Evolutionary conservation across 192 early-diverging fungal genomes (phyloP).

Genomic region (Podila epicladia): DNA sequence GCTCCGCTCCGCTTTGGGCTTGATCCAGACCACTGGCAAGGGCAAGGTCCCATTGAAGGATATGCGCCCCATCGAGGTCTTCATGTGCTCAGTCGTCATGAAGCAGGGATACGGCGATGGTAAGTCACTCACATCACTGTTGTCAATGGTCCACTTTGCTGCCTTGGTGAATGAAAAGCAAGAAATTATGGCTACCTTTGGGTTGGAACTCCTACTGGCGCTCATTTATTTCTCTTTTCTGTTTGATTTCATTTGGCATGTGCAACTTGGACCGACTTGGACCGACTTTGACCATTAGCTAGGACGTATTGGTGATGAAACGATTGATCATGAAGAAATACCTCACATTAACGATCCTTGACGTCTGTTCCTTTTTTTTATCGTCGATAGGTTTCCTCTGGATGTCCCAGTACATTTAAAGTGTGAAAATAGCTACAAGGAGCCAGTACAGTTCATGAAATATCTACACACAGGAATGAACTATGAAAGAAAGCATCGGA

Average conservation of each 20-base stretch:
- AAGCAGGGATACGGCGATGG: constrained; percentile 99
- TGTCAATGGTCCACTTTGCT: neutral
- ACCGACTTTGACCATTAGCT: too few species aligned
- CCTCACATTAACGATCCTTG: neutral
- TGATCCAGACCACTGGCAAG: constrained; percentile 99
- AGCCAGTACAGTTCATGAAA: too few species aligned
- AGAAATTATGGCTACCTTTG: neutral
- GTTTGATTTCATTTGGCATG: neutral
- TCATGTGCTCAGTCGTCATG: constrained; percentile 99
- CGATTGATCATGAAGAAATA: neutral
- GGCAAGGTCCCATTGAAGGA: constrained; percentile 94
- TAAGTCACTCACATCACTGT: constrained; percentile 27
- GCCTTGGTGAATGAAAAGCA: neutral
- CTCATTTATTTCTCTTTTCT: neutral
- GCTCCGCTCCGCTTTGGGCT: constrained; percentile 85
- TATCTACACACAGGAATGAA: too few species aligned
- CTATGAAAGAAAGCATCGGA: too few species aligned
- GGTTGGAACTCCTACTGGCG: constrained; percentile 3
- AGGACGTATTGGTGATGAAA: too few species aligned
- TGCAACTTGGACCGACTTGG: neutral
- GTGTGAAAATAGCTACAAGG: neutral
- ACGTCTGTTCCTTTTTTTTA: neutral
- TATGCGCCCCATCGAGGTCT: constrained; percentile 97
- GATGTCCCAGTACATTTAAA: constrained; percentile 89
- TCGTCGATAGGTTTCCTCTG: constrained; percentile 75